Conservation (phyloP, 139 green algal species). For the Chlamydomonas incerta region DNA sequence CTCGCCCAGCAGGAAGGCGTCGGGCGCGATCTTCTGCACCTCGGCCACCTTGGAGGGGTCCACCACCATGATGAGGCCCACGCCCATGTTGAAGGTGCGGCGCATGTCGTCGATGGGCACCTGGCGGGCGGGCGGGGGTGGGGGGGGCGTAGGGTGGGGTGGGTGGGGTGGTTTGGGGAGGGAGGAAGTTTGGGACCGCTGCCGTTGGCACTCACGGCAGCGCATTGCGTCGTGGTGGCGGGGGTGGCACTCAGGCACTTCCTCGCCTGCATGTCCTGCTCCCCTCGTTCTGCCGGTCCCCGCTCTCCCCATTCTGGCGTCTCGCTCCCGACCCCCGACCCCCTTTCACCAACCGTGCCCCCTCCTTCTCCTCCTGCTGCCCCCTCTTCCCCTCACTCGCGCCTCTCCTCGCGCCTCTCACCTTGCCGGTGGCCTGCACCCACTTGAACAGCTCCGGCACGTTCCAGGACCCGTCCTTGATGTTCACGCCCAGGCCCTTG, state of each 20-base stretch:
- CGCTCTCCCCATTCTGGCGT: too few relatives aligned
- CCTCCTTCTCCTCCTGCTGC: too few relatives aligned
- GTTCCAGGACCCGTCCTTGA: constrained; percentile 72
- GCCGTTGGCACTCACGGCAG: background rate
- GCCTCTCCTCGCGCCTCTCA: constrained; percentile 42
- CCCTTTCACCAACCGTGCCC: too few relatives aligned
- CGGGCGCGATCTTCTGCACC: constrained; percentile 52
- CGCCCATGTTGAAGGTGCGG: constrained; percentile 98
- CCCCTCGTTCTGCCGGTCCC: too few relatives aligned
- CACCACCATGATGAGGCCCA: constrained; percentile 94
- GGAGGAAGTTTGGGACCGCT: background rate
- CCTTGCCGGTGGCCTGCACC: constrained; percentile 69
- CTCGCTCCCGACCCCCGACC: too few relatives aligned
- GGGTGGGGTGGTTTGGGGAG: background rate
- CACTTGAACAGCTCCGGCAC: constrained; percentile 71
- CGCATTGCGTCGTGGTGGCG: background rate
- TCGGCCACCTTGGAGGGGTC: constrained; percentile 59
- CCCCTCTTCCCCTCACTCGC: background rate
- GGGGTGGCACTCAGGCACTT: too few relatives aligned
- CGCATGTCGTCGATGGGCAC: constrained; percentile 89
- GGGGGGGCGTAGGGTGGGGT: too few relatives aligned
- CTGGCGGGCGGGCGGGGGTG: background rate
- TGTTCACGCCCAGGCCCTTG: constrained; percentile 78
- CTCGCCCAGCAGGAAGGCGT: constrained; percentile 66
- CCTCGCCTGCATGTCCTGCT: too few relatives aligned